Evolutionary conservation across 2,329 filamentous ascomycete genomes (phyloP), one percentile per base, ranked within the genome.

Genomic region (Aaosphaeria pasadenensis): DNA sequence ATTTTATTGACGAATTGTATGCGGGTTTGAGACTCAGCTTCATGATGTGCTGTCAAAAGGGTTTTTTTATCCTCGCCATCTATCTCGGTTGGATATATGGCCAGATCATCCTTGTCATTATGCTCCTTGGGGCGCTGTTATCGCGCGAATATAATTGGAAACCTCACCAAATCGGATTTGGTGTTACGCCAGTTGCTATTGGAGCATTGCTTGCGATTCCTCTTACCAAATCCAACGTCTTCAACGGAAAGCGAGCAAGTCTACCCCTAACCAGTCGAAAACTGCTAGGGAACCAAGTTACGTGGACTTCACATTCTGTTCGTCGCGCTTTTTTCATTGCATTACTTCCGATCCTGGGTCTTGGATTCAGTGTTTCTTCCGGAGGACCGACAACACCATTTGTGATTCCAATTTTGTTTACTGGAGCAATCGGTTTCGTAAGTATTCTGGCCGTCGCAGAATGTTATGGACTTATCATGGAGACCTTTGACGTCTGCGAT

Each of bases 71-170:
- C 30, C 75, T 91, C 60, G 80, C 86, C 1, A 51, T 88, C n/a
- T 91, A 91, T 66, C 75, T 85, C 11, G 85, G 80, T 5, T 91
- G 88, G 88, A 87, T 90, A 41, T 89, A 91, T 64, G 86, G 85
- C 2, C 85, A 91, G 59, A 78, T 89, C 2, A 85, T 89, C 5
- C 74, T 91, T 46, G 77, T 89, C 49, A 87, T 91, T 50, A 75
- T 88, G 48, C 73, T 84, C 11, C 76, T 91, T 5, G 87, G 87
- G 11, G 85, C 87, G 5, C 71, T 91, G n/a, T 76, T 84, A 7
- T 91, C 87, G 4, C 80, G 79, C 43, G 77, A 83, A 49, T 91
- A 91, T 71, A 76, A 68, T 33, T 82, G 85, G 62, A 76, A 74
- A 42, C 82, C 88, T 11, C 78, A 83, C 7, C 77, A 77, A 42